phyloP scores from a whole-genome alignment of 306 rosid species.

The Mucuna pruriens region DNA sequence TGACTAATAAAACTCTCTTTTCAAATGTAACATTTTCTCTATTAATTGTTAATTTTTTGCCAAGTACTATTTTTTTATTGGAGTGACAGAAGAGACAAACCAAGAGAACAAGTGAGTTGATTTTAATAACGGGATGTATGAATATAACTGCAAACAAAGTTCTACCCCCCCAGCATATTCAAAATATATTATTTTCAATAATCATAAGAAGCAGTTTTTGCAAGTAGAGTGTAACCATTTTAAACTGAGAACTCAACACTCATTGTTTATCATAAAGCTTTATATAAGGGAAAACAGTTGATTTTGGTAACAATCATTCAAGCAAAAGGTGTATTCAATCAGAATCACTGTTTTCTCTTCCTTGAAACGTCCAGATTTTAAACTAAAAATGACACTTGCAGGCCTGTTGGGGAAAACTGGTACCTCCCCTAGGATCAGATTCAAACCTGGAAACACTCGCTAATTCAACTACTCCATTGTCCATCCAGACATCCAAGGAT shows the following conservation, averaged over 20 bases:
- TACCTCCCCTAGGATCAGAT: neutral
- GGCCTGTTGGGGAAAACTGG: neutral
- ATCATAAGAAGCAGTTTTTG: neutral
- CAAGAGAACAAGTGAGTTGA: neutral
- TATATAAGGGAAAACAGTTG: neutral
- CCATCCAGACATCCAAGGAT: constrained; percentile 5
- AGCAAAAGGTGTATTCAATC: neutral
- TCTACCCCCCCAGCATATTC: neutral
- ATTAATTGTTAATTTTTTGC: neutral
- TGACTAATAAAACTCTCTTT: neutral
- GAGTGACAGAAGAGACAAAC: neutral
- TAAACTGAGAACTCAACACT: neutral
- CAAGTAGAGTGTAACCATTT: neutral
- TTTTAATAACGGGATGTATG: neutral
- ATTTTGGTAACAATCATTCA: neutral
- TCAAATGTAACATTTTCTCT: neutral
- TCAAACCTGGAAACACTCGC: neutral
- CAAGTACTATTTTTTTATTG: neutral
- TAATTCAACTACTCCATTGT: neutral
- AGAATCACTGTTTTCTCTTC: neutral
- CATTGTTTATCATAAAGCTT: neutral
- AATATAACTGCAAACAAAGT: neutral
- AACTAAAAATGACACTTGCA: neutral
- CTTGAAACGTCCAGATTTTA: neutral
- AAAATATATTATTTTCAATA: neutral